Evolutionary conservation across 495 filamentous ascomycete genomes (phyloP).

Genomic region (Talaromyces stipitatus): DNA sequence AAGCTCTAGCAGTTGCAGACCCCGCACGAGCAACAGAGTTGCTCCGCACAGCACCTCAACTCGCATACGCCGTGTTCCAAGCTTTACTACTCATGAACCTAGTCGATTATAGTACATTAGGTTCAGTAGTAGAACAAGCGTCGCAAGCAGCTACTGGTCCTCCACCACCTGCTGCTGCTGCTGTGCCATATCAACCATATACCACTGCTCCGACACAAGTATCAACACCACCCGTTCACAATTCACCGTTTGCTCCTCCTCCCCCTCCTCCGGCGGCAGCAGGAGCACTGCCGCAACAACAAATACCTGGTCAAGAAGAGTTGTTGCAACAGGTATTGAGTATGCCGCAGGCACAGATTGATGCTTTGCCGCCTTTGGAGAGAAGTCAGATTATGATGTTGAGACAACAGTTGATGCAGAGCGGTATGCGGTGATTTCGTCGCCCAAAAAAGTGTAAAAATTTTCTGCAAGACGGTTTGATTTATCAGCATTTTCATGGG

Average conservation of each 20-base stretch:
- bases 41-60: constrained; percentile 81
- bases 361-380: constrained; percentile 63
- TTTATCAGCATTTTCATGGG: not conserved
- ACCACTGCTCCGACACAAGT: constrained; percentile 31
- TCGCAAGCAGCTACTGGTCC: constrained; percentile 23
- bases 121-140: constrained; percentile 50
- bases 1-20: constrained; percentile 71
- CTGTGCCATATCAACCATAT: constrained; percentile 29
- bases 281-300: constrained; percentile 32
- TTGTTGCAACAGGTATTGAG: constrained; percentile 67
- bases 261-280: too few relatives aligned
- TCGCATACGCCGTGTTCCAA: constrained; percentile 94
- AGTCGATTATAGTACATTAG: constrained; percentile 60
- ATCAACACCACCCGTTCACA: constrained; percentile 52
- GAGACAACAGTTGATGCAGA: constrained; percentile 46
- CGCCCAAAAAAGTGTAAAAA: not conserved
- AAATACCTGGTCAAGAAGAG: constrained; percentile 50
- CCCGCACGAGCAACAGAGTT: constrained; percentile 81
- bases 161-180: constrained; percentile 15
- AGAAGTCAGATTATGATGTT: constrained; percentile 70
- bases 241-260: constrained; percentile 46
- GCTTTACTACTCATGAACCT: constrained; percentile 87
- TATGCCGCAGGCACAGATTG: constrained; percentile 68
- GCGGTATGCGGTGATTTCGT: constrained; percentile 28
- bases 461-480: not conserved